Percentiles rank a stretch among this genome's conserved stretches.
These are phyloP conservation scores for Suillus placidus DNA, from an alignment of 768 basidiomycete genomes.

Conservation along the genomic window DNA sequence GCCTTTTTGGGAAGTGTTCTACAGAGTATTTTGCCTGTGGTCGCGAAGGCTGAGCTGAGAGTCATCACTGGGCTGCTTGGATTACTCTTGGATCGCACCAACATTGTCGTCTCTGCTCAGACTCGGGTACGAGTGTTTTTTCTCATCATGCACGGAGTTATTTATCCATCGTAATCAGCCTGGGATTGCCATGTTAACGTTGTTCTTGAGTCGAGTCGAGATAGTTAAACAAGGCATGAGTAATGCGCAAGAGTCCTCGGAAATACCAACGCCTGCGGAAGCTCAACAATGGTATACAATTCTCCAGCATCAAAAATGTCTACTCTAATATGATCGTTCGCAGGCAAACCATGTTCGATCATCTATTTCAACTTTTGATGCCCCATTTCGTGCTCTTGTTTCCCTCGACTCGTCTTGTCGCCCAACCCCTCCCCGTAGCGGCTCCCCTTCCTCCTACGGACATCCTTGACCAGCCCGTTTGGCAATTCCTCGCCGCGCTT, in stretches of 20 bases:
- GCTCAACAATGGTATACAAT: conserved; percentile 74
- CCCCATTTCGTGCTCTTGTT: conserved; percentile 82
- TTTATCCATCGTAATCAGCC: conserved; percentile 55
- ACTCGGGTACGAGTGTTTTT: conserved; percentile 65
- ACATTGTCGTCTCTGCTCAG: conserved; percentile 70
- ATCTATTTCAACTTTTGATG: conserved; percentile 78
- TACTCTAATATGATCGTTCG: neutral
- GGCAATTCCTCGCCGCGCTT: conserved; percentile 90
- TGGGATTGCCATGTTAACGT: conserved; percentile 86
- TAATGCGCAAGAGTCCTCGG: conserved; percentile 52
- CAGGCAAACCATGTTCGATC: conserved; percentile 89
- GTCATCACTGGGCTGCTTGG: conserved; percentile 87
- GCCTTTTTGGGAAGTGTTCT: conserved; percentile 84
- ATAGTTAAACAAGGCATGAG: conserved; percentile 77
- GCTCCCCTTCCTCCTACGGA: conserved; percentile 50
- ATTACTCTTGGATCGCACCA: conserved; percentile 76
- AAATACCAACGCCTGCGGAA: conserved; percentile 71
- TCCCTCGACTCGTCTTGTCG: conserved; percentile 80
- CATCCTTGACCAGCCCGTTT: conserved; percentile 85
- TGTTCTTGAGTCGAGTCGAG: conserved; percentile 92
- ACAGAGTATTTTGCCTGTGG: conserved; percentile 82
- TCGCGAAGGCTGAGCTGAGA: conserved; percentile 77
- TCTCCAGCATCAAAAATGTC: neutral
- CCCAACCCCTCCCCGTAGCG: conserved; percentile 37
- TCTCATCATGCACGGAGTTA: conserved; percentile 6